Percentiles rank a stretch among this genome's conserved stretches.
These are phyloP conservation scores for Lycium ferocissimum DNA, from an alignment of 257 asterid genomes.

Conservation along the genomic window DNA sequence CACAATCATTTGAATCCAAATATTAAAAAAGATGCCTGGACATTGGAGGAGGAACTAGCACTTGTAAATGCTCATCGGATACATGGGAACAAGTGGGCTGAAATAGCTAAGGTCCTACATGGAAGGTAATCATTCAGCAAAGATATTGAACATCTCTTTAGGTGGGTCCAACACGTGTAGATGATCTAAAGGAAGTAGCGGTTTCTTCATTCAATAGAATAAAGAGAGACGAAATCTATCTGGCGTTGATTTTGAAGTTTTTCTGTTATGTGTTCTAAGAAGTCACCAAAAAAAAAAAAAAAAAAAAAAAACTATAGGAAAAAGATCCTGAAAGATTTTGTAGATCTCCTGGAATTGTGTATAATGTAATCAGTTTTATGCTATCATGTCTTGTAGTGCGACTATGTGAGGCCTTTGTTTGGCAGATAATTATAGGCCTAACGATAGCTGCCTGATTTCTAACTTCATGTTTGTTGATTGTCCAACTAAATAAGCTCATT, in stretches of 20 bases:
- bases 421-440: not conserved
- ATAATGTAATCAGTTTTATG: not conserved
- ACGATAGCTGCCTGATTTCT: not conserved
- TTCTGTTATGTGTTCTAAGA: not conserved
- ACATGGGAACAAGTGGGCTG: slow-evolving; percentile 98
- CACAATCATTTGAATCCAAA: slow-evolving; percentile 97
- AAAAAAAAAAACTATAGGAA: not conserved
- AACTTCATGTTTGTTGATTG: not conserved
- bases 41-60: slow-evolving; percentile 85
- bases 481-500: not conserved
- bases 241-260: not conserved
- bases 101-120: slow-evolving; percentile 89
- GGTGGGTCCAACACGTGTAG: not conserved
- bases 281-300: not conserved
- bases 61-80: slow-evolving; percentile 80
- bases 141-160: not conserved
- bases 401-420: slow-evolving; percentile 1
- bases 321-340: not conserved
- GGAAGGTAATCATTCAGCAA: slow-evolving; percentile 67
- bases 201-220: not conserved
- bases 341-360: not conserved
- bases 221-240: not conserved
- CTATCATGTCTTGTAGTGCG: not conserved
- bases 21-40: slow-evolving; percentile 96
- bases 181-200: not conserved